Evolutionary conservation across 2,329 filamentous ascomycete species (phyloP).

Genomic region (Endothia cerciana): DNA sequence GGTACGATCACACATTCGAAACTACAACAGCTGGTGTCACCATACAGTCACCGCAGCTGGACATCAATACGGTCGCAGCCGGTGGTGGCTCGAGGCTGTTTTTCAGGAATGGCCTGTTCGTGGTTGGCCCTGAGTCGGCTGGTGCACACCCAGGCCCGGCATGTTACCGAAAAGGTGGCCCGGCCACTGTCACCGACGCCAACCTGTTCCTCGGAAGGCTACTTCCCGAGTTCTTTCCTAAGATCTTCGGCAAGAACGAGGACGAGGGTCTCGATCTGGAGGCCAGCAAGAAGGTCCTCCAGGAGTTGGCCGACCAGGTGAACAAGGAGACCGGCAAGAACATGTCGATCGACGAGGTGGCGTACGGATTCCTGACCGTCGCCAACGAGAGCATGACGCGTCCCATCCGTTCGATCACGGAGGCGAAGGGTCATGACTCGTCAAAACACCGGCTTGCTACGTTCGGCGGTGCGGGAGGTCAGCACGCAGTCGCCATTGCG

Average conservation of each 20-base stretch:
- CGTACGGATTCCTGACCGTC: constrained; percentile 86
- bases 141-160: constrained; percentile 88
- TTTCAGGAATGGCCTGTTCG: constrained; percentile 87
- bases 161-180: constrained; percentile 88
- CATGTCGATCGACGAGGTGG: constrained; percentile 82
- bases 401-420: constrained; percentile 86
- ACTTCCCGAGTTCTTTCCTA: constrained; percentile 89
- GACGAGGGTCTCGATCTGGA: constrained; percentile 77
- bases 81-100: constrained; percentile 85
- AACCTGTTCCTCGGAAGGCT: constrained; percentile 85
- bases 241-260: constrained; percentile 91
- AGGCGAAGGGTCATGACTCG: constrained; percentile 90
- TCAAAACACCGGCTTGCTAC: constrained; percentile 88
- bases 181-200: constrained; percentile 90
- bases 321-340: constrained; percentile 73
- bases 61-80: constrained; percentile 94
- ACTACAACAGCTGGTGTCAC: constrained; percentile 93
- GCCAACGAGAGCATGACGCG: constrained; percentile 92
- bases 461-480: constrained; percentile 89
- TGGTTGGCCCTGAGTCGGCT: constrained; percentile 87
- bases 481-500: constrained; percentile 90
- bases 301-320: constrained; percentile 76
- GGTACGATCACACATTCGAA: constrained; percentile 93
- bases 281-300: constrained; percentile 75
- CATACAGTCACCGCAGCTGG: constrained; percentile 87